These are phyloP conservation scores for Kodamaea restingae DNA, from an alignment of 805 yeast species.

Conservation along the genomic window DNA sequence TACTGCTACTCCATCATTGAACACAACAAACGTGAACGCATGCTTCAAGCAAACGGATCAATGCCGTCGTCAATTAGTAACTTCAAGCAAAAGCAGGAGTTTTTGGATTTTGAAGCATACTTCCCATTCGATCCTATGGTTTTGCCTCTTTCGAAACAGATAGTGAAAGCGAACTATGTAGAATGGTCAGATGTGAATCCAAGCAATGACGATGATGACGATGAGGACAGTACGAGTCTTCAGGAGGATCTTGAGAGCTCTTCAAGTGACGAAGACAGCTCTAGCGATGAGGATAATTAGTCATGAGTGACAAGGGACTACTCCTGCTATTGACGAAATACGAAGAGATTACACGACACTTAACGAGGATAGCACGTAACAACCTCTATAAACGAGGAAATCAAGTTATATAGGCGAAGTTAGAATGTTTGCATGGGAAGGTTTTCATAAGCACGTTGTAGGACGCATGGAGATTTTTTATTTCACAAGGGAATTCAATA, in stretches of 20 bases:
- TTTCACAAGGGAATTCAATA: too few species aligned
- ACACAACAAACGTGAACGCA: slow-evolving; percentile 72
- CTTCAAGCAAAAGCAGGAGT: slow-evolving; percentile 68
- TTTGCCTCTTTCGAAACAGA: slow-evolving; percentile 54
- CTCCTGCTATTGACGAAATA: too few species aligned
- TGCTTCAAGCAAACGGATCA: slow-evolving; percentile 40
- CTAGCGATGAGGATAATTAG: slow-evolving; percentile 21
- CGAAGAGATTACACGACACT: too few species aligned
- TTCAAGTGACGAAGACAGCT: slow-evolving; percentile 18
- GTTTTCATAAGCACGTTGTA: neutral
- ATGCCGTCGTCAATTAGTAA: slow-evolving; percentile 34
- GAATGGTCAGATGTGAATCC: slow-evolving; percentile 66
- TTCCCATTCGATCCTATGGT: slow-evolving; percentile 94
- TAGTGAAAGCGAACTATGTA: slow-evolving; percentile 52
- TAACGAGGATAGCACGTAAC: too few species aligned
- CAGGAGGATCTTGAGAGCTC: slow-evolving; percentile 26
- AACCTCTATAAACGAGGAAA: too few species aligned
- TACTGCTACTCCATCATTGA: slow-evolving; percentile 93
- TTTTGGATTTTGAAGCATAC: slow-evolving; percentile 86
- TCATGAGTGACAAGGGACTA: too few species aligned
- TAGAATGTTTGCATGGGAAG: neutral
- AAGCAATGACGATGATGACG: slow-evolving; percentile 58
- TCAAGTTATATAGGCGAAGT: neutral
- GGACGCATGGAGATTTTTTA: neutral
- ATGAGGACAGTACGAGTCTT: slow-evolving; percentile 27